These are phyloP conservation scores for Teunomyces cretensis DNA, from an alignment of 805 yeast species.

Conservation along the genomic window DNA sequence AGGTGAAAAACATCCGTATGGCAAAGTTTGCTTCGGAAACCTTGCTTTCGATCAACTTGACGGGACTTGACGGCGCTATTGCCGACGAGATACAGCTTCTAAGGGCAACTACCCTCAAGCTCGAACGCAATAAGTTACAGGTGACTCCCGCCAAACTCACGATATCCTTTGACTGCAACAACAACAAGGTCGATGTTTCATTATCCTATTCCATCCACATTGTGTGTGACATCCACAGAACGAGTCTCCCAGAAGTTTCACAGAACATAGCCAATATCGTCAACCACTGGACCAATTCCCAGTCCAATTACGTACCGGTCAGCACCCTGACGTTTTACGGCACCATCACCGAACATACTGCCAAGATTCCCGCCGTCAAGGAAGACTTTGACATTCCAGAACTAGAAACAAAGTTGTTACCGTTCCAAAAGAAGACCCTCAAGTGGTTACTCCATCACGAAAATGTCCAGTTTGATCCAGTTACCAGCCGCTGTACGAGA, in stretches of 20 bases:
- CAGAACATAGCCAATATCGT: neutral
- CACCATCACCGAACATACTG: conserved; percentile 47
- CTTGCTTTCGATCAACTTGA: conserved; percentile 14
- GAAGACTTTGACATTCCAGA: conserved; percentile 38
- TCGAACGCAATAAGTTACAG: conserved; percentile 10
- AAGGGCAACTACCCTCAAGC: conserved; percentile 9
- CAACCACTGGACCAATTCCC: neutral
- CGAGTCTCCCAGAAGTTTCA: conserved; percentile 11
- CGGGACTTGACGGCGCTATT: conserved; percentile 6
- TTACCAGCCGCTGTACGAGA: conserved; percentile 19
- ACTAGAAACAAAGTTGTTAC: conserved; percentile 42
- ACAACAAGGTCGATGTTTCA: conserved; percentile 11
- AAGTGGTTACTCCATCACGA: conserved; percentile 58
- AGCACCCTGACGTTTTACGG: conserved; percentile 42
- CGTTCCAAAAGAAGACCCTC: conserved; percentile 55
- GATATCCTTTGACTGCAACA: conserved; percentile 11
- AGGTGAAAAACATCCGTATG: conserved; percentile 8
- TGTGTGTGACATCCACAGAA: conserved; percentile 18
- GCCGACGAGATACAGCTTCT: conserved; percentile 15
- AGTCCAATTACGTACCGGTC: neutral
- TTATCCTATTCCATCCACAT: conserved; percentile 15
- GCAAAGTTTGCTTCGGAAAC: conserved; percentile 9
- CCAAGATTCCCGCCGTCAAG: conserved; percentile 16
- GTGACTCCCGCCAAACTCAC: conserved; percentile 7
- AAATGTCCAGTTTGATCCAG: conserved; percentile 36